Evolutionary conservation across 2,329 filamentous ascomycete species (phyloP).

Genomic region (Trichoderma sp.): DNA sequence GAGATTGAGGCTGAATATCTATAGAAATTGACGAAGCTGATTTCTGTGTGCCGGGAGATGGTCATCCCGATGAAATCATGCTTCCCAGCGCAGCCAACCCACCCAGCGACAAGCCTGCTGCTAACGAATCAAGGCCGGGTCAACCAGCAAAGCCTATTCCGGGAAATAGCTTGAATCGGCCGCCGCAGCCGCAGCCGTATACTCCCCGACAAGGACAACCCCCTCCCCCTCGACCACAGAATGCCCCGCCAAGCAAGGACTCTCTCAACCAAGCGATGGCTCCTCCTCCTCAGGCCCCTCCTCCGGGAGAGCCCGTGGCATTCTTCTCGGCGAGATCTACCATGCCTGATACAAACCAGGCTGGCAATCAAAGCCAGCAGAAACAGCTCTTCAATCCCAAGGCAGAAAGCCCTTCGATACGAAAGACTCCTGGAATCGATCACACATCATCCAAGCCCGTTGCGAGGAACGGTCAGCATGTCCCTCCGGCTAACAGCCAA

Average conservation of each 20-base stretch:
- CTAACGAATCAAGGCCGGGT: constrained; percentile 23
- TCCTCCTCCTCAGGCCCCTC: constrained; percentile 31
- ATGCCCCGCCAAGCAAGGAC: constrained; percentile 17
- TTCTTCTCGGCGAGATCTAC: constrained; percentile 69
- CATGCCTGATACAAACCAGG: constrained; percentile 34
- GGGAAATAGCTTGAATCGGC: constrained; percentile 22
- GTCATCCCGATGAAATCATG: constrained; percentile 73
- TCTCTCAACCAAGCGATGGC: constrained; percentile 26
- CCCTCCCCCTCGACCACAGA: constrained; percentile 23
- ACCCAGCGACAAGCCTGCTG: constrained; percentile 23
- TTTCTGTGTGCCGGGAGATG: constrained; percentile 66
- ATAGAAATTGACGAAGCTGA: constrained; percentile 74
- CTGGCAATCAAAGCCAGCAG: constrained; percentile 37
- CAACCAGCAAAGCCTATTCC: constrained; percentile 24
- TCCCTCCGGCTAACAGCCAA: constrained; percentile 41
- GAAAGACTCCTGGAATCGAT: constrained; percentile 84
- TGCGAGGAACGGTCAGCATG: constrained; percentile 53
- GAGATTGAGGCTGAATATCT: constrained; percentile 37
- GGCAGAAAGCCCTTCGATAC: constrained; percentile 77
- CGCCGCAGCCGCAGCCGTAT: constrained; percentile 33
- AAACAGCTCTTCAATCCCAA: constrained; percentile 67
- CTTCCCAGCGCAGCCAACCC: constrained; percentile 40
- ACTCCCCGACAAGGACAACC: constrained; percentile 34
- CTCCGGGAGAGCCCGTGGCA: constrained; percentile 46
- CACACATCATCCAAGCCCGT: constrained; percentile 75